These are phyloP conservation scores for Xylaria palmicola DNA, from an alignment of 495 filamentous ascomycete species.

Conservation along the genomic window DNA sequence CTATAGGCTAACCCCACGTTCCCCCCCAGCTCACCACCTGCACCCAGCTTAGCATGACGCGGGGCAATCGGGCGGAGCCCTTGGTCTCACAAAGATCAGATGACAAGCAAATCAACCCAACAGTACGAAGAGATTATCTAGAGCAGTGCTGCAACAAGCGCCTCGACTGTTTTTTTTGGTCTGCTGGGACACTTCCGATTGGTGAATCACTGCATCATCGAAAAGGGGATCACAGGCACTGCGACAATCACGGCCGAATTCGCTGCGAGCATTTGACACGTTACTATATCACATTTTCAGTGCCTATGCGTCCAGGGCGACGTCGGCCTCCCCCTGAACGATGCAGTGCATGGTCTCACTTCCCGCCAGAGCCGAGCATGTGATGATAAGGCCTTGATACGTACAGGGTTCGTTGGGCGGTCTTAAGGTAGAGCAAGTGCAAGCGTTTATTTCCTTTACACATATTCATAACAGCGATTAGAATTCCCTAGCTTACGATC, in stretches of 20 bases:
- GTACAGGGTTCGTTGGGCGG: neutral
- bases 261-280: neutral
- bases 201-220: neutral
- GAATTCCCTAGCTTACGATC: neutral
- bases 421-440: neutral
- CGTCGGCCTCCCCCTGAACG: neutral
- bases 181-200: neutral
- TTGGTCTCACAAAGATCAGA: conserved; percentile 11
- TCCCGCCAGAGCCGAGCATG: neutral
- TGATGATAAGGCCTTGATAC: neutral
- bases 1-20: no score
- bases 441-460: conserved; percentile 8
- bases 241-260: neutral
- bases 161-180: neutral
- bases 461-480: neutral
- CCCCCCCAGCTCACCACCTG: no score
- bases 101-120: conserved; percentile 9
- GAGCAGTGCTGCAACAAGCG: neutral
- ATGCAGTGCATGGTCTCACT: neutral
- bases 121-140: no score
- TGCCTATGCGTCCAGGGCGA: neutral
- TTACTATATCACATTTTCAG: neutral
- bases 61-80: no score
- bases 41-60: no score
- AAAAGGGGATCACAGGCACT: neutral